These are phyloP conservation scores for Chloroidium sp. DNA, from an alignment of 163 green algal species.

Conservation along the genomic window DNA sequence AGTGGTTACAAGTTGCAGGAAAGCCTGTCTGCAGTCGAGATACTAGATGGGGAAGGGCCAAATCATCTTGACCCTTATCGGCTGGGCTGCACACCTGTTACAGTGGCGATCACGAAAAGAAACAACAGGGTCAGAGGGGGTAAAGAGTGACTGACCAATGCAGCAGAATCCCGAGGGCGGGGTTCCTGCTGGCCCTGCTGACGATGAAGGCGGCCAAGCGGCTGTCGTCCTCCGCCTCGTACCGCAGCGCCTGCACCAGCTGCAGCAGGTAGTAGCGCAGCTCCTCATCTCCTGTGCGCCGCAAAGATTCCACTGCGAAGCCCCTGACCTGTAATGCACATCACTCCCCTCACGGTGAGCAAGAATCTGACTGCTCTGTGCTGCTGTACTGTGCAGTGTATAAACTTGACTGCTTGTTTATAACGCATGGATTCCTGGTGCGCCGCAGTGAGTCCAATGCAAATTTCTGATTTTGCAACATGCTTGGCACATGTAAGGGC, in stretches of 20 bases:
- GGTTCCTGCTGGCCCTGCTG: constrained; percentile 42
- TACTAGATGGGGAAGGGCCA: too few species aligned
- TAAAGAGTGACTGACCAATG: constrained; percentile 54
- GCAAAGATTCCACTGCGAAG: constrained; percentile 63
- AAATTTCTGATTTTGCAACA: too few species aligned
- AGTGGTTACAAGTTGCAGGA: too few species aligned
- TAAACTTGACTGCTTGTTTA: not conserved
- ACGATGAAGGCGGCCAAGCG: constrained; percentile 75
- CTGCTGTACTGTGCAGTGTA: not conserved
- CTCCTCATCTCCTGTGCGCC: constrained; percentile 75
- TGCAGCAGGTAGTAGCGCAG: constrained; percentile 87
- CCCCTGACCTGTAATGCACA: constrained; percentile 33
- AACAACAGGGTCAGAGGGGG: too few species aligned
- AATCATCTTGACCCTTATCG: too few species aligned
- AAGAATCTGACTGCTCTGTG: not conserved
- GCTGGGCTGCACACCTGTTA: too few species aligned
- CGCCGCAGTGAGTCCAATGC: too few species aligned
- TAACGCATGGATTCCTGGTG: not conserved
- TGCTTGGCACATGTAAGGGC: too few species aligned
- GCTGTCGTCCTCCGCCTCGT: constrained; percentile 59
- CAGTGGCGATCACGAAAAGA: too few species aligned
- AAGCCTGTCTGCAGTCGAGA: too few species aligned
- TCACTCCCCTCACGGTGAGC: not conserved
- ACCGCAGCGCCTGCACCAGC: constrained; percentile 83
- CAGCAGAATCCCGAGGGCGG: constrained; percentile 66